Evolutionary conservation across 495 filamentous ascomycete species (phyloP), one percentile per base, ranked within the genome.

Genomic region (Penicillium nucicola): DNA sequence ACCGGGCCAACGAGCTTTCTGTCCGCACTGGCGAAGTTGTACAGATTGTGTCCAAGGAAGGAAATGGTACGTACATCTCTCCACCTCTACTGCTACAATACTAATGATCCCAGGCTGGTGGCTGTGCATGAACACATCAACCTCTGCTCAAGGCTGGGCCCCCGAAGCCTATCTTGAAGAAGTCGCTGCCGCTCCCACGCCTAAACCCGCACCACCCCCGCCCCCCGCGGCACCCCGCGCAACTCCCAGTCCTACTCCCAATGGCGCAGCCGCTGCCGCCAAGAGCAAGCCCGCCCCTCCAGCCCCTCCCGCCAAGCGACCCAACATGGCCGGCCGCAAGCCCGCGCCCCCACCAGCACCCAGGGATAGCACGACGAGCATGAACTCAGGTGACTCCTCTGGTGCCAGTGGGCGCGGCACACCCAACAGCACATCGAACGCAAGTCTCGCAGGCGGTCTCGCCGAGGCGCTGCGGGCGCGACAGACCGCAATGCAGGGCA

Each of bases 161-260:
- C 93, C 93, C 0, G 88, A 92, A 18, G 87, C 92, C 28, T 98
- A 97, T 59, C 84, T 98, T 6, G 85, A 96, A 64, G 90, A 96
- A 71, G 57, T 67, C 51, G 61, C n/a, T 3, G 46, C 58, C 4
- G 81, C 87, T 56, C 65, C 67, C 13, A 57, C 71, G 37, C 56
- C 70, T 1, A 74, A 69, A 58, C 72, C 79, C 30, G 66, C 78
- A 0, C 78, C 84, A 2, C 79, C 83, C 8, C 80, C 83, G 12
- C 82, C 81, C 1, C 84, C 87, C 1, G 75, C 78, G 1, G 78
- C 83, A 9, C 78, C 83, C 4, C 67, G 70, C 6, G 59, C 64
- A 11, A 67, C 59, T 0, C 57, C 75, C 6, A 72, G 62, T 35
- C 66, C 78, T 7, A 65, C 72, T 19, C 75, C 81, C 2, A 79